Percentiles rank a stretch among this genome's conserved stretches.
Conservation (phyloP, 306 rosid species). For the Cucurbita argyrosperma region DNA sequence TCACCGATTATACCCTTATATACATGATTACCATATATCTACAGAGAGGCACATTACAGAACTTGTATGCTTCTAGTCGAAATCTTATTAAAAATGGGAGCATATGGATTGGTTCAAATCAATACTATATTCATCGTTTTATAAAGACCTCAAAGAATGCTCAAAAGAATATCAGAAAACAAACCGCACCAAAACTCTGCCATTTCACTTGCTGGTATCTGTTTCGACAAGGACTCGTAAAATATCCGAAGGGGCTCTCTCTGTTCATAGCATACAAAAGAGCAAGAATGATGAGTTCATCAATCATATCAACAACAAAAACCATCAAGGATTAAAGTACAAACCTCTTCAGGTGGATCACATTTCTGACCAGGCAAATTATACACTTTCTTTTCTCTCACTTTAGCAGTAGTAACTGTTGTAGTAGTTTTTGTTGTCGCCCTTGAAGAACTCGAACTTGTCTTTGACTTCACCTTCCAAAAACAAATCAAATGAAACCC, state of each 20-base stretch:
- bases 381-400: constrained; percentile 67
- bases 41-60: too few species aligned
- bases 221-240: constrained; percentile 75
- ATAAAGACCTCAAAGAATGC: neutral
- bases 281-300: constrained; percentile 4
- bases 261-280: constrained; percentile 30
- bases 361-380: constrained; percentile 76
- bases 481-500: neutral
- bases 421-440: constrained; percentile 13
- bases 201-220: constrained; percentile 86
- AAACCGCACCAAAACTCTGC: constrained; percentile 66
- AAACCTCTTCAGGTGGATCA: constrained; percentile 93
- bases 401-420: constrained; percentile 29
- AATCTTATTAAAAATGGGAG: too few species aligned
- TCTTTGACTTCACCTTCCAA: constrained; percentile 53
- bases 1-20: too few species aligned
- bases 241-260: constrained; percentile 86
- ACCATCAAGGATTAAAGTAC: constrained; percentile 2
- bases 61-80: too few species aligned
- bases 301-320: constrained; percentile 4
- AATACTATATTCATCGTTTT: neutral
- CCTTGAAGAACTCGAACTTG: constrained; percentile 28
- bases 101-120: neutral
- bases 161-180: constrained; percentile 9
- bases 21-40: too few species aligned